phyloP scores from a whole-genome alignment of 2,329 filamentous ascomycete genomes.

The Ceratocystis cubensis region DNA sequence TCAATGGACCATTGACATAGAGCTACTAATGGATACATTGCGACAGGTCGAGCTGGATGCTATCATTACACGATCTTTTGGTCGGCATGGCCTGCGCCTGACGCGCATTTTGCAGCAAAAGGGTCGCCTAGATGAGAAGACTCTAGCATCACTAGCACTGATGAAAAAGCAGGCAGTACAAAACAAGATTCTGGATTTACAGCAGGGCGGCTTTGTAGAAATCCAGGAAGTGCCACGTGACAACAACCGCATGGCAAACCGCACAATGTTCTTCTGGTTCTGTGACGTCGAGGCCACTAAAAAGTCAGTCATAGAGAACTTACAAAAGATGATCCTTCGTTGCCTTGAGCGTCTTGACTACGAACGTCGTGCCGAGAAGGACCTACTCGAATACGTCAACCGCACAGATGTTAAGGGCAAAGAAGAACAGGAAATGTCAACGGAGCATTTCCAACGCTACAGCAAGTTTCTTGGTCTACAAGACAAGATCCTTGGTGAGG shows the following conservation, averaged over 20 bases:
- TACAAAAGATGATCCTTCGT: conserved; percentile 82
- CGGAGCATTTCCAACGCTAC: conserved; percentile 56
- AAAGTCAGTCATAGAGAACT: conserved; percentile 59
- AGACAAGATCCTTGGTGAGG: conserved; percentile 63
- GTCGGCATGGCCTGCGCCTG: conserved; percentile 65
- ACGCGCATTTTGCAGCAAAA: conserved; percentile 72
- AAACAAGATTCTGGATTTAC: conserved; percentile 71
- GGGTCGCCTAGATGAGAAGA: conserved; percentile 91
- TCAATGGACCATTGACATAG: conserved; percentile 76
- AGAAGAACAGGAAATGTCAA: conserved; percentile 66
- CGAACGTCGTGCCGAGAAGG: conserved; percentile 58
- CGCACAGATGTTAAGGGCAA: conserved; percentile 75
- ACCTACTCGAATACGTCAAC: conserved; percentile 68
- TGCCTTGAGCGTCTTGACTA: conserved; percentile 68
- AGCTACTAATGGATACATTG: conserved; percentile 55
- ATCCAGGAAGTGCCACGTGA: conserved; percentile 91
- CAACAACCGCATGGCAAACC: conserved; percentile 63
- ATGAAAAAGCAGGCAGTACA: conserved; percentile 79
- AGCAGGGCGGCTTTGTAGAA: conserved; percentile 74
- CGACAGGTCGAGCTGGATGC: conserved; percentile 70
- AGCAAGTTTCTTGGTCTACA: conserved; percentile 49
- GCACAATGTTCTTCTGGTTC: conserved; percentile 85
- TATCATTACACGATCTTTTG: conserved; percentile 65
- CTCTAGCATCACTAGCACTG: conserved; percentile 65
- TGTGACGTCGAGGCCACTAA: conserved; percentile 66